Evolutionary conservation across 2,329 filamentous ascomycete genomes (phyloP), one percentile per base, ranked within the genome.

Genomic region (Pezicula radicicola): DNA sequence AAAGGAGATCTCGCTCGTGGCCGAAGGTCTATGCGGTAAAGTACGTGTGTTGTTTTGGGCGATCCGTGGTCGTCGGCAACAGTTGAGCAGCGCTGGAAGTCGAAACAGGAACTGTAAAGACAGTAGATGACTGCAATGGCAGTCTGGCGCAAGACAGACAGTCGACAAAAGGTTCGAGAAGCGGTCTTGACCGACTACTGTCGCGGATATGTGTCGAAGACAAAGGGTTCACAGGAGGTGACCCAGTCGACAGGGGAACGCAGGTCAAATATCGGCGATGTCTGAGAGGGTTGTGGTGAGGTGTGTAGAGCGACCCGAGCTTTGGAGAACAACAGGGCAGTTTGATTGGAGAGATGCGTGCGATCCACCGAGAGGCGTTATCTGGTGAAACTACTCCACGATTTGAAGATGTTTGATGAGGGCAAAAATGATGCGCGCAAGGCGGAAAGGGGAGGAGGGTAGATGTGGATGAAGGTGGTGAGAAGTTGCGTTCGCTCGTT

Each of bases 21-120:
- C 28, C 28, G 8, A 30, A 9, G 28, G 28, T 30, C 28, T 30
- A 30, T 30, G 28, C 28, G 28, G 28, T 30, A n/a, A 8, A 30
- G 10, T 9, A 30, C 28, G 28, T 30, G 10, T 21, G 21, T 21
- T 21, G 21, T 21, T 21, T 8, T 30, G 28, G 28, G 28, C 7
- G 28, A 30, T 30, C 58, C 49, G 55, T 57, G 52, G 52, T 47
- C 10, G 28, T 12, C 28, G 28, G 28, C 40, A 10, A 42, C 3
- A 21, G 21, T 21, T 21, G 21, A 21, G 21, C 3, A 21, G 21
- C 15, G 25, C 25, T 30, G 28, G 28, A 30, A 8, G 28, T 30
- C 28, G 28, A 30, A 30, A 30, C 28, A 8, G 28, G 28, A 30
- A 30, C 3, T 12, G 28, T 30, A 8, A 30, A 30, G 28, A 30